Evolutionary conservation across 192 early-diverging fungal species (phyloP), one percentile per base, ranked within the genome.

Genomic region (Lobosporangium transversale): DNA sequence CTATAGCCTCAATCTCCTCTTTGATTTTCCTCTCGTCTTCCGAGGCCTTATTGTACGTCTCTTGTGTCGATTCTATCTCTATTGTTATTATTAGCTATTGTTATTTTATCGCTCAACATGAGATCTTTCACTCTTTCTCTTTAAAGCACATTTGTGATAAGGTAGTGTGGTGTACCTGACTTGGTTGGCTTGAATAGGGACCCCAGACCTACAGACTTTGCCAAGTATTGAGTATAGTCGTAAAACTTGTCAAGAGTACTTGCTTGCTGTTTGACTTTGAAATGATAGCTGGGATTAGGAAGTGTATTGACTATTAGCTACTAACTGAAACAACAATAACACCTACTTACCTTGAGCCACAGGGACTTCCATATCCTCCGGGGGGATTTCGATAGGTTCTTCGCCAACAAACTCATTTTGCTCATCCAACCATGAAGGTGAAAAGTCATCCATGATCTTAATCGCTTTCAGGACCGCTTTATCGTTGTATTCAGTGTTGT

Each of bases 1-100:
- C 76, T 17, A 95, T 31, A 10, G 79, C 79, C 20, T 66, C 47
- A 18, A 89, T 57, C 37, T 81, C 78, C 3, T 57, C 59, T 31
- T 81, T 48, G 7, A 83, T 45, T 40, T 70, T 80, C 17, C 55
- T 68, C 35, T 79, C 47, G 26, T 78, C 66, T 1, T 62, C 62
- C n/a, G 67, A 63, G 2, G 70, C 78, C 40, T 59, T 57, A 17
- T 78, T 51, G 12, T 71, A 59, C 21, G 66, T 55, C 31, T 81
- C 61, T 36, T 68, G 73, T 6, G 68, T 68, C 8, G 14, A 47
- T n/a, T 69, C 57, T 11, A 79, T 29, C 17, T 44, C 83, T 85
- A 66, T 44, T n/a, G 37, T 40, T 40, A 40, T 14, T 40, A 10
- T 40, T 14, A 40, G 37, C 8, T 40, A 40, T 7, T 14, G 37